phyloP scores from a whole-genome alignment of 2,329 filamentous ascomycete species.

The Pseudocercospora crystallina region DNA sequence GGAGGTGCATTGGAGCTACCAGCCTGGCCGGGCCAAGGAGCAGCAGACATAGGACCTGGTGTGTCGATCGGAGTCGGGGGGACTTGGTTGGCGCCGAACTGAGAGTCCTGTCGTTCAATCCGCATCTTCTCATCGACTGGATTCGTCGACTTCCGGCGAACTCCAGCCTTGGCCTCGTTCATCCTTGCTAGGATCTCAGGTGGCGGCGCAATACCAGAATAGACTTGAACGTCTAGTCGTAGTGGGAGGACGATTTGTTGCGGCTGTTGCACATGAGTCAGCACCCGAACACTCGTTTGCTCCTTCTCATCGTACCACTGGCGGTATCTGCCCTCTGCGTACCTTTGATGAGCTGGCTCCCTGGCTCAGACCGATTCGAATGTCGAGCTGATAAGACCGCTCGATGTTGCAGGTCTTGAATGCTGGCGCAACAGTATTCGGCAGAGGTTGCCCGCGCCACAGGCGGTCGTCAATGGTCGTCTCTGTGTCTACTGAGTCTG shows the following conservation, averaged over 20 bases:
- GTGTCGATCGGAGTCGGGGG: conserved; percentile 26
- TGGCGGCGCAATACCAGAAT: conserved; percentile 83
- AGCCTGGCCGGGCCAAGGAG: conserved; percentile 16
- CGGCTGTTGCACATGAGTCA: conserved; percentile 20
- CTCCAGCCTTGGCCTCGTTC: conserved; percentile 32
- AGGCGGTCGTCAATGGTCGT: conserved; percentile 56
- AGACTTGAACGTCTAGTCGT: conserved; percentile 76
- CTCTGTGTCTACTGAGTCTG: conserved; percentile 57
- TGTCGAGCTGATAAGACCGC: conserved; percentile 78
- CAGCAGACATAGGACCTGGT: conserved; percentile 6
- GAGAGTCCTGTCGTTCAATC: conserved; percentile 24
- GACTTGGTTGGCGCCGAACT: conserved; percentile 28
- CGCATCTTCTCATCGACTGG: conserved; percentile 26
- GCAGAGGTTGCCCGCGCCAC: conserved; percentile 72
- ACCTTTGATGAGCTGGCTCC: conserved; percentile 54
- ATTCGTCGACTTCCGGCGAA: conserved; percentile 23
- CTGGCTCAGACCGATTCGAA: conserved; percentile 76
- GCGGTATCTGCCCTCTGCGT: conserved; percentile 32
- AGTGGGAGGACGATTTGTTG: conserved; percentile 78
- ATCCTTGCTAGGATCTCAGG: conserved; percentile 70
- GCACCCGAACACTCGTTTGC: neutral
- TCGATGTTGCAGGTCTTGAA: conserved; percentile 88
- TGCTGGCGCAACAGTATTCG: conserved; percentile 81
- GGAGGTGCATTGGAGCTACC: conserved; percentile 11
- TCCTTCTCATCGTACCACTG: conserved; percentile 20